A percentile compares a stretch with the other conserved stretches of the same genome.
phyloP scores from a whole-genome alignment of 768 basidiomycete genomes.

The Auricularia cornea region DNA sequence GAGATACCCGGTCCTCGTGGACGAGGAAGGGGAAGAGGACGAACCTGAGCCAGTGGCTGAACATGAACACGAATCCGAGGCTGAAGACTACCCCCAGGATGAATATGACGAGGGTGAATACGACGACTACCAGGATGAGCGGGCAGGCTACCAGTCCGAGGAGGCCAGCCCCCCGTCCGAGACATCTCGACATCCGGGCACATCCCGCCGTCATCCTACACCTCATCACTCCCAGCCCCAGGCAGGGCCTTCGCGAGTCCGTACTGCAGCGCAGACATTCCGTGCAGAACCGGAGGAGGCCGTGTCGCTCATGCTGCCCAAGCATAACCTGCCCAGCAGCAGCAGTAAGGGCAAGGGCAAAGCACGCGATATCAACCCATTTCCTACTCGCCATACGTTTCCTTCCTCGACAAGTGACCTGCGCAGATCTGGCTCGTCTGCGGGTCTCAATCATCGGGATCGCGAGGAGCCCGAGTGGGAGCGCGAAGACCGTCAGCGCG shows the following conservation, averaged over 20 bases:
- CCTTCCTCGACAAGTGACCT: neutral
- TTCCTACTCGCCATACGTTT: neutral
- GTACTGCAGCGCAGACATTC: constrained; percentile 43
- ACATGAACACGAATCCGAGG: neutral
- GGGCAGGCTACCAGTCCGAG: neutral
- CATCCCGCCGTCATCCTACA: constrained; percentile 7
- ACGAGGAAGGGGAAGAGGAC: neutral
- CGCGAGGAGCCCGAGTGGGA: neutral
- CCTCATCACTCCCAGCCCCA: constrained; percentile 26
- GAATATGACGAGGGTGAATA: neutral
- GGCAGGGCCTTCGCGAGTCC: constrained; percentile 32
- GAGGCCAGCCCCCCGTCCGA: neutral
- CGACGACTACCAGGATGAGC: neutral
- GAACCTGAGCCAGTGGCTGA: neutral
- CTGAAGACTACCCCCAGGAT: neutral
- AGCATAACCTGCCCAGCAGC: constrained; percentile 29
- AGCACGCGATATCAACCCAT: neutral
- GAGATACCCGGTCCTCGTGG: neutral
- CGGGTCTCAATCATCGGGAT: neutral
- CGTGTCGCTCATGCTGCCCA: constrained; percentile 45
- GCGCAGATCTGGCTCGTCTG: neutral
- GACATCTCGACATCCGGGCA: neutral
- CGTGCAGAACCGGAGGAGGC: constrained; percentile 37
- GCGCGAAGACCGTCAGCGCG: too few relatives aligned
- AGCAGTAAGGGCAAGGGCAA: constrained; percentile 23